Percentiles rank a stretch among this genome's conserved stretches.
These are phyloP conservation scores for Sextonia rubra DNA, from an alignment of 164 flowering plant species.

Conservation along the genomic window DNA sequence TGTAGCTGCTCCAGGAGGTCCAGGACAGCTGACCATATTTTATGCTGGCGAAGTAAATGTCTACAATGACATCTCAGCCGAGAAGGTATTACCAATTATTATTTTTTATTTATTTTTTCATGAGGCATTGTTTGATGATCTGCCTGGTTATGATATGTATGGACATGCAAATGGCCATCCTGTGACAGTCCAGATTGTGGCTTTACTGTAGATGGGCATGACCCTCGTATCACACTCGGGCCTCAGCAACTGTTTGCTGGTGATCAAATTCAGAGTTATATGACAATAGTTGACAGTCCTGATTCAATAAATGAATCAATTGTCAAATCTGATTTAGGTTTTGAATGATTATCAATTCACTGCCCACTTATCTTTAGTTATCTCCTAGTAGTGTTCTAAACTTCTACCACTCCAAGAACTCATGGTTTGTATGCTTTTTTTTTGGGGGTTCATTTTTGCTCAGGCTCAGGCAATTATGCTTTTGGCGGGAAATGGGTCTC, in stretches of 20 bases:
- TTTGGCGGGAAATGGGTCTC: constrained; percentile 67
- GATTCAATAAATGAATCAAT: not conserved
- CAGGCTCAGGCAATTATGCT: constrained; percentile 92
- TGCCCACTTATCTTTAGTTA: too few relatives aligned
- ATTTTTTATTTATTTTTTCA: not conserved
- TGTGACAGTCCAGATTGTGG: too few relatives aligned
- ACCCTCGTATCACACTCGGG: not conserved
- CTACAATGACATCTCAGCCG: constrained; percentile 68
- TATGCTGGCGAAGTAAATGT: constrained; percentile 75
- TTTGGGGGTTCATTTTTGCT: not conserved
- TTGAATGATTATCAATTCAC: too few relatives aligned
- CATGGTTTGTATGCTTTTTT: not conserved
- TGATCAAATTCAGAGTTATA: not conserved
- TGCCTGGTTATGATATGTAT: too few relatives aligned
- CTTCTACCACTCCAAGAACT: too few relatives aligned
- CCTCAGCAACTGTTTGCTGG: not conserved
- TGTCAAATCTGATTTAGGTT: too few relatives aligned
- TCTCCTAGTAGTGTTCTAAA: too few relatives aligned
- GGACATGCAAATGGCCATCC: too few relatives aligned
- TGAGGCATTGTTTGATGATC: not conserved
- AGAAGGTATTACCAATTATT: constrained; percentile 45
- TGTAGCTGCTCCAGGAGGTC: constrained; percentile 37
- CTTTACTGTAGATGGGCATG: too few relatives aligned
- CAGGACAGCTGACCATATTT: constrained; percentile 74
- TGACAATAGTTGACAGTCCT: not conserved